Evolutionary conservation across 1,139 yeast species (phyloP), one percentile per base, ranked within the genome.

Genomic region (Entelexis sorbosivorans): DNA sequence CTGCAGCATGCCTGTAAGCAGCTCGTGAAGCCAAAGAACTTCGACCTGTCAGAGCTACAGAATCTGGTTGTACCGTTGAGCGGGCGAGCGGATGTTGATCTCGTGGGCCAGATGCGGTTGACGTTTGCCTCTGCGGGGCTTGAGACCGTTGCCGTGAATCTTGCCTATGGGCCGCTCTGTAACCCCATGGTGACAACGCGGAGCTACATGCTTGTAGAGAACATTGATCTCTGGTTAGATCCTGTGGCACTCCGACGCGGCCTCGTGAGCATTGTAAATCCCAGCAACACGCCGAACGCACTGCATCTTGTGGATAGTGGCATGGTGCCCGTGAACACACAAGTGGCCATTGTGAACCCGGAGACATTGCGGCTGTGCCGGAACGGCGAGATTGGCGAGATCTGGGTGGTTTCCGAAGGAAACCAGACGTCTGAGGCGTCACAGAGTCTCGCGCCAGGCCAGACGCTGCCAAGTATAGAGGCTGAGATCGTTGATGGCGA

Each of bases 331-430:
- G 91, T 88, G 16, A 86, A 95, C 63, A 86, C 97, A 0, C 95
- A 88, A 63, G 79, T 93, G 40, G 93, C 95, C 1, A 85, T 91
- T 56, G 97, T 91, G 5, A 93, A 93, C 59, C 98, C 98, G 0
- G 96, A 89, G 64, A 91, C 96, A 0, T 68, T 77, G 47, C 69
- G 71, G 49, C 69, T 88, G 17, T 91, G 98, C 65, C 78, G 77
- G 55, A 82, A 81, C 53, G 97, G 97, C n/a, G 98, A 93, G 65
- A 82, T 80, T 65, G 99, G 99, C 38, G 98, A 91, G 68, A 88
- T 91, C 44, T 91, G 98, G 98, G 93, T 91, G 2, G 78, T 84
- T 56, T 83, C 95, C 1, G 95, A 88, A 59, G 95, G 91, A 1
- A 87, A 82, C 60, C 81, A 81, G 35, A 65, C 72, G 9, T 77